Base-by-base conservation (phyloP, 2,329 filamentous ascomycete species). In the Alternaria atra region DNA sequence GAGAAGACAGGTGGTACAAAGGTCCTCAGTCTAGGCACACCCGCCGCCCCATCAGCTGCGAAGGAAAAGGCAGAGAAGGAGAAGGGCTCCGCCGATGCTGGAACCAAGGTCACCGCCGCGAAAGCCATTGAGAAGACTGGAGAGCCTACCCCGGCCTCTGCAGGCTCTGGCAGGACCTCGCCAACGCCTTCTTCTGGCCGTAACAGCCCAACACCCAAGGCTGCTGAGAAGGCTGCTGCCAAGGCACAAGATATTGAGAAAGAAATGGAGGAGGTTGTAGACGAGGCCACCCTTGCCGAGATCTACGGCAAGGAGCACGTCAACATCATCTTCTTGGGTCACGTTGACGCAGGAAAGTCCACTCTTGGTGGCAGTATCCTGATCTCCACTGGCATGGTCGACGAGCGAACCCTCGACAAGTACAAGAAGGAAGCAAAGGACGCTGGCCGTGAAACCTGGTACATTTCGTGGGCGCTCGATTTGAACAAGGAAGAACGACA, bases 291-390 rank as follows among this genome's bases (percentile, higher is more conserved):
- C 0, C 83, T 99, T 62, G 92, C 93, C 79, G 94, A 98, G 79
- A 95, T 99, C 63, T 99, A 95, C 79, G 95, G 95, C 77, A 97
- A 98, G 80, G 93, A 91, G 77, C 89, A 91, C 72, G 86, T 99
- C 74, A 99, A 99, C 81, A 91, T 99, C 71, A 97, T 98, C 68
- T 97, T 98, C 82, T 91, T 98, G 75, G 94, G 95, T 52, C 95
- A 99, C 85, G 96, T 99, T 73, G 95, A 99, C 83, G 95, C 95
- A 53, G 95, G 95, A 72, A 99, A 99, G 84, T 97, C 93, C 39
- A 99, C 95, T 3, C 86, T 99, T 6, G 95, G 95, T 77, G 95
- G 95, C 52, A 92, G 92, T 53, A 97, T 99, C 65, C 85, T 99
- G 13, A 97, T 95, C 79, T 89, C 89, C 53, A 97, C 94, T 5